phyloP scores from a whole-genome alignment of 176 grass and related monocot genomes.

The Elymus sibiricus region DNA sequence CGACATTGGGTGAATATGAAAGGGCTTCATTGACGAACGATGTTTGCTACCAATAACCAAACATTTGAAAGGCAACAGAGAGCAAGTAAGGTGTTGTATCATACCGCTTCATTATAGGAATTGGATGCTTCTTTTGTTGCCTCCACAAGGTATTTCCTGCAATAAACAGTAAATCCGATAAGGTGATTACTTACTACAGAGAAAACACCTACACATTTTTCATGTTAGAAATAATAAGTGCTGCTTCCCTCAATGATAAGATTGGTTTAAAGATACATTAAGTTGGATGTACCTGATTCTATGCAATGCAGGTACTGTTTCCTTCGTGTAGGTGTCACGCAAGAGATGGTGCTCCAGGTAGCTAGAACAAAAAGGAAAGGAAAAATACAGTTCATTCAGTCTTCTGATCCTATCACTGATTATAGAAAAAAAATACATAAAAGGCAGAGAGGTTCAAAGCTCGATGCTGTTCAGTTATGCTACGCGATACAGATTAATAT shows the following conservation, averaged over 20 bases:
- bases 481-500: not conserved
- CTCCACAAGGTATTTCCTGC: constrained; percentile 93
- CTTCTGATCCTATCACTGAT: not conserved
- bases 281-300: constrained; percentile 64
- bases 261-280: not conserved
- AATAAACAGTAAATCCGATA: constrained; percentile 13
- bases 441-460: not conserved
- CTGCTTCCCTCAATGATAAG: not conserved
- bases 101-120: constrained; percentile 89
- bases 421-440: not conserved
- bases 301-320: constrained; percentile 84
- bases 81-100: constrained; percentile 1
- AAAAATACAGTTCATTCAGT: not conserved
- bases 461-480: not conserved
- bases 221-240: not conserved
- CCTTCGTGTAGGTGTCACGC: constrained; percentile 97
- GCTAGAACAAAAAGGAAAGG: constrained; percentile 37
- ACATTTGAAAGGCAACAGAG: not conserved
- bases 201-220: not conserved
- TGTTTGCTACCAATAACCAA: not conserved
- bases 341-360: constrained; percentile 96
- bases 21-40: not conserved
- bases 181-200: constrained; percentile 11
- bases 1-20: not conserved
- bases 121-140: constrained; percentile 99